These are phyloP conservation scores for Apophysomyces elegans DNA, from an alignment of 371 early-diverging fungal genomes.

Conservation along the genomic window DNA sequence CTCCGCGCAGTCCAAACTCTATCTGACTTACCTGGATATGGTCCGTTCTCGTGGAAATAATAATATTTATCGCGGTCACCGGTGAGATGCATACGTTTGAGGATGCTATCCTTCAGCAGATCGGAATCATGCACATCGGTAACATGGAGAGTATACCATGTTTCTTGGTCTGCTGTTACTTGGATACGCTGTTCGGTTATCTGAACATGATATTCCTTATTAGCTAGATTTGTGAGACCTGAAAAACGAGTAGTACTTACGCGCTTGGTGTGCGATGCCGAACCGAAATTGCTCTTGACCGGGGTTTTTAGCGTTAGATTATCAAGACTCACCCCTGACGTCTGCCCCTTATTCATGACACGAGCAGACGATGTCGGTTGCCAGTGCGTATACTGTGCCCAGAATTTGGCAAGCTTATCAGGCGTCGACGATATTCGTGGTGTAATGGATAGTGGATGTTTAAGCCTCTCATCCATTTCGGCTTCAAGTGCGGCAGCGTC, in stretches of 20 bases:
- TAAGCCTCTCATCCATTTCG: conserved; percentile 32
- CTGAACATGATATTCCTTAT: background rate
- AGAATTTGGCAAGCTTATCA: conserved; percentile 43
- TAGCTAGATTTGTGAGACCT: conserved; percentile 4
- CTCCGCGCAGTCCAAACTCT: conserved; percentile 18
- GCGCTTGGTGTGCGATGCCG: conserved; percentile 17
- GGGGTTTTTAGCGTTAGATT: conserved; percentile 2
- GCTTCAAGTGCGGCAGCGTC: conserved; percentile 27
- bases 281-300: background rate
- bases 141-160: conserved; percentile 59
- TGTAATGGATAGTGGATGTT: conserved; percentile 40
- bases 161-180: conserved; percentile 60
- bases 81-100: conserved; percentile 47
- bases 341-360: conserved; percentile 8
- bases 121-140: conserved; percentile 55
- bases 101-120: conserved; percentile 50
- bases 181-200: conserved; percentile 50
- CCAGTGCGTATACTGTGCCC: conserved; percentile 47
- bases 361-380: conserved; percentile 20
- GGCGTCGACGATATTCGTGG: conserved; percentile 47
- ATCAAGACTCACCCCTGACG: conserved; percentile 2
- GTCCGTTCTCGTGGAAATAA: conserved; percentile 57
- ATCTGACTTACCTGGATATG: conserved; percentile 46
- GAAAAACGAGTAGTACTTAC: conserved; percentile 32
- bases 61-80: conserved; percentile 51